Evolutionary conservation across 2,329 filamentous ascomycete species (phyloP), one percentile per base, ranked within the genome.

Genomic region (Cladophialophora chaetospira): DNA sequence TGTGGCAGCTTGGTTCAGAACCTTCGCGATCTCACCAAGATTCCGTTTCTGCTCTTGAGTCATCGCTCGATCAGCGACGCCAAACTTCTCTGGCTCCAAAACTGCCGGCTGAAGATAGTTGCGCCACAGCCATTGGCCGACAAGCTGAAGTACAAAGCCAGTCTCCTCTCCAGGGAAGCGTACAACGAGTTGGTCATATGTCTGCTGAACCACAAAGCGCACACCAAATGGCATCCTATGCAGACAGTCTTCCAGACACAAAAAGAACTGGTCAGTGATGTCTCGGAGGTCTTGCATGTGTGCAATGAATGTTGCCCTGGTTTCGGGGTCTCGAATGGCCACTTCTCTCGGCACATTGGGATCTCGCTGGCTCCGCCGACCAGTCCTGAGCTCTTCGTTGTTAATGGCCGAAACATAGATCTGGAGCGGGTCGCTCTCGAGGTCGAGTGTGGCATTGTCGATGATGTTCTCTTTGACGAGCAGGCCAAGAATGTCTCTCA

Each of bases 391-490:
- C 74, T 99, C 94, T 72, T 97, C 93, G 67, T 99, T 96, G 76
- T 95, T 97, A 75, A 99, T 95, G 11, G 91, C 87, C 4, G 91
- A 94, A 38, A 89, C 85, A 74, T 99, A 97, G 55, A 99, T 99
- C 66, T 97, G 93, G 79, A 97, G 88, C 0, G 94, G 94, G 69
- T 99, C 94, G 70, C 93, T 97, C 73, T 99, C 94, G 23, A 99
- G 80, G 70, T 99, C 93, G 29, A 99, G 79, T 4, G 87, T 88
- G 10, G 91, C 87, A 65, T 97, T 94, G 53, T 96, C 94, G 53
- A 97, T 87, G 67, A 99, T 91, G 69, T 94, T 93, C 69, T 96
- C 89, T 61, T 89, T 88, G 65, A 99, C 88, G 45, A 99, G 74
- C 1, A 89, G 86, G 0, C 91, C 91, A 3, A 97, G 78, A 1